Evolutionary conservation across 202 grass and related monocot genomes (phyloP).

Genomic region (Carex arenaria): DNA sequence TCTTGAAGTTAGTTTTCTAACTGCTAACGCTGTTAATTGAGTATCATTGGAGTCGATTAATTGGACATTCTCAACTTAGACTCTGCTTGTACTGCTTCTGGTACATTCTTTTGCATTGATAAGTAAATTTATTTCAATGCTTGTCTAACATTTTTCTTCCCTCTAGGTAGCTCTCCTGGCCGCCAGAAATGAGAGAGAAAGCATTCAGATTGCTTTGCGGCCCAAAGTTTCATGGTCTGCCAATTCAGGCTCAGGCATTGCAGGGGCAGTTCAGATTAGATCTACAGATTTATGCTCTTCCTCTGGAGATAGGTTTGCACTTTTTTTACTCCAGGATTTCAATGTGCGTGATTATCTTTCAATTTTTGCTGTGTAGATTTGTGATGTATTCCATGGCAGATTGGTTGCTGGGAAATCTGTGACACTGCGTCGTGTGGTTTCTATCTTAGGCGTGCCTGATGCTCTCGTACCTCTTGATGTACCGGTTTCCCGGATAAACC

Average conservation of each 20-base stretch:
- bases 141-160: background rate
- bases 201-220: slow-evolving; percentile 85
- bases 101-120: background rate
- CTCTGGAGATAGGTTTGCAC: slow-evolving; percentile 68
- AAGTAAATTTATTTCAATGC: background rate
- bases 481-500: slow-evolving; percentile 56
- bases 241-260: slow-evolving; percentile 66
- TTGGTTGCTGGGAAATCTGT: slow-evolving; percentile 64
- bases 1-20: background rate
- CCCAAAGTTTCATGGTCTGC: slow-evolving; percentile 81
- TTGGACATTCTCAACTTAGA: background rate
- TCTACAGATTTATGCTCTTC: slow-evolving; percentile 76
- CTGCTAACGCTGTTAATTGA: background rate
- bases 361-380: slow-evolving; percentile 35
- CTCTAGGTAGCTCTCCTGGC: slow-evolving; percentile 86
- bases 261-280: slow-evolving; percentile 74
- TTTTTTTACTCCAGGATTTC: slow-evolving; percentile 16
- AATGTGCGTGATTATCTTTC: slow-evolving; percentile 20
- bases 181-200: slow-evolving; percentile 96
- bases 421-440: slow-evolving; percentile 74
- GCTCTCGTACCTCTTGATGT: slow-evolving; percentile 95
- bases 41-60: background rate
- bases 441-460: slow-evolving; percentile 95
- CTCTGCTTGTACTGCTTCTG: background rate
- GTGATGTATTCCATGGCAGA: slow-evolving; percentile 42